A percentile compares a stretch with the other conserved stretches of the same genome.
phyloP scores from a whole-genome alignment of 176 grass and related monocot genomes.

The Aegilops tauschii region DNA sequence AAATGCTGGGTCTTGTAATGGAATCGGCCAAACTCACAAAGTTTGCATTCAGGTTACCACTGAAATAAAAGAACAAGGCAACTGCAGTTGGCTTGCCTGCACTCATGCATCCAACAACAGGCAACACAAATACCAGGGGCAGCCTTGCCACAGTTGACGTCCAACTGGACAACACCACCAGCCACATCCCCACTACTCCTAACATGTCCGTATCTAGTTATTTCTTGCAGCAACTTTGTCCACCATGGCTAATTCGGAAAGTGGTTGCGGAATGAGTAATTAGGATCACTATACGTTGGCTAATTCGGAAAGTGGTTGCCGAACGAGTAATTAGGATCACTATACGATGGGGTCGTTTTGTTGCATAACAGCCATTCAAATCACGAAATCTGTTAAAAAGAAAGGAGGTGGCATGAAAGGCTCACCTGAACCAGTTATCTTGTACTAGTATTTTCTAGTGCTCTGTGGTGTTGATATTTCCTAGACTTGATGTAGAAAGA shows the following conservation, averaged over 20 bases:
- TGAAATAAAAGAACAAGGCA: not conserved
- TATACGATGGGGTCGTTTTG: not conserved
- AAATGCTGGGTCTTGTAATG: not conserved
- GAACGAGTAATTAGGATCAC: not conserved
- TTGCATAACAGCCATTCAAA: not conserved
- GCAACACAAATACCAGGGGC: not conserved
- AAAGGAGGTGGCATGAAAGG: not conserved
- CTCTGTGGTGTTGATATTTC: not conserved
- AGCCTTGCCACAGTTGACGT: not conserved
- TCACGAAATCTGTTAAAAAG: not conserved
- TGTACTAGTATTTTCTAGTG: not conserved
- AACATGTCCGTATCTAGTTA: not conserved
- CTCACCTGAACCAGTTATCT: not conserved
- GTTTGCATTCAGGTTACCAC: not conserved
- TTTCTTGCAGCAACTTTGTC: not conserved
- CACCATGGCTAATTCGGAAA: conserved; percentile 4
- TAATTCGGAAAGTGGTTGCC: not conserved
- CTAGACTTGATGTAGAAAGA: not conserved
- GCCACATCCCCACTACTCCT: not conserved
- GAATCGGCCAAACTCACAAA: not conserved
- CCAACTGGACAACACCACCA: not conserved
- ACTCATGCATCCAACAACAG: not conserved
- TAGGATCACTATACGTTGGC: not conserved
- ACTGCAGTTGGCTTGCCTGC: not conserved
- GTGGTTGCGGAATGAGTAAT: not conserved